phyloP scores from a whole-genome alignment of 2,329 filamentous ascomycete genomes.

The Gnomoniopsis sp. region DNA sequence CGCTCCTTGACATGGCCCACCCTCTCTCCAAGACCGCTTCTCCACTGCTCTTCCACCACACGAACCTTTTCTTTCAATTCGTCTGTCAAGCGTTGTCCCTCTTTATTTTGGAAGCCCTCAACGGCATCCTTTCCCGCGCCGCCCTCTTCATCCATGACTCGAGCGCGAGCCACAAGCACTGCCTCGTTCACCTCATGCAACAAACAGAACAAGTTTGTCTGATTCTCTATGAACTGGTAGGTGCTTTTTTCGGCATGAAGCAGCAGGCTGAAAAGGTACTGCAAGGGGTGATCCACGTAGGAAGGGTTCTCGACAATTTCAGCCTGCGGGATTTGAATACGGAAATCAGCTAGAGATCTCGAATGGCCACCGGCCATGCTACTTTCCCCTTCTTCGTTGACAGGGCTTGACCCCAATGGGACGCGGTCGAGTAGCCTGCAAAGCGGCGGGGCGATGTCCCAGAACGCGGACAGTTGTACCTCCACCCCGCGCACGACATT shows the following conservation, averaged over 20 bases:
- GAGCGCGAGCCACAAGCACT: conserved; percentile 65
- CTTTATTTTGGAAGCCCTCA: conserved; percentile 57
- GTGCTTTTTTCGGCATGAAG: conserved; percentile 87
- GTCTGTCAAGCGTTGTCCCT: conserved; percentile 70
- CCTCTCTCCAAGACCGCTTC: conserved; percentile 75
- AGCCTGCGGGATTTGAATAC: conserved; percentile 70
- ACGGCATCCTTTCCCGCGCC: conserved; percentile 43
- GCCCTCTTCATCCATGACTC: conserved; percentile 61
- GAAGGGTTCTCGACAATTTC: conserved; percentile 85
- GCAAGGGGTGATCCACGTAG: conserved; percentile 77
- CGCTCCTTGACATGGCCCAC: conserved; percentile 70
- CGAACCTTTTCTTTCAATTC: conserved; percentile 93
- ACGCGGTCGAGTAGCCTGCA: conserved; percentile 76
- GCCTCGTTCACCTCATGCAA: conserved; percentile 86
- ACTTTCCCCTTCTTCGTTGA: not conserved
- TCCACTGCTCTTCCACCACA: conserved; percentile 88
- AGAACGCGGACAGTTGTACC: conserved; percentile 88
- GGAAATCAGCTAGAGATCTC: conserved; percentile 49
- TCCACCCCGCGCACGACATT: conserved; percentile 88
- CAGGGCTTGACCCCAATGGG: conserved; percentile 41
- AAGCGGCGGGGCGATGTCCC: conserved; percentile 91
- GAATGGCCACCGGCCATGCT: not conserved
- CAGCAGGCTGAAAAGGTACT: conserved; percentile 85
- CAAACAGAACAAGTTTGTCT: conserved; percentile 86
- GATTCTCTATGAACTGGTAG: conserved; percentile 94